These are phyloP conservation scores for Penicillium canescens DNA, from an alignment of 495 filamentous ascomycete species.

Conservation along the genomic window DNA sequence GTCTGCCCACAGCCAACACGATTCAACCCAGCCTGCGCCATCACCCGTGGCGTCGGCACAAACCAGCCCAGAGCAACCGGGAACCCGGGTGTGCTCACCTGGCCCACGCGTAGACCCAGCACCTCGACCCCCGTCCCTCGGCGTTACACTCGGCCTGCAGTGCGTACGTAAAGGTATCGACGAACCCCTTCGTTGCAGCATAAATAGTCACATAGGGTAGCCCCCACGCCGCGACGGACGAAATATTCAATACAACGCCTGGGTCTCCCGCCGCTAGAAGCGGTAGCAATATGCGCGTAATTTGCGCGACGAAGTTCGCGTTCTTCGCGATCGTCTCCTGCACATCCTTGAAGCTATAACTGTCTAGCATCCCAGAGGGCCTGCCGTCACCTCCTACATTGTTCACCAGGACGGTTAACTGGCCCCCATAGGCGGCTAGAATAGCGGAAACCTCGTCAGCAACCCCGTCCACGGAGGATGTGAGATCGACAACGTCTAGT, in stretches of 20 bases:
- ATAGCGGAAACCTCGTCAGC: conserved; percentile 15
- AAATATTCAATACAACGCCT: conserved; percentile 44
- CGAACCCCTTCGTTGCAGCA: conserved; percentile 37
- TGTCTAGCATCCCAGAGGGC: conserved; percentile 19
- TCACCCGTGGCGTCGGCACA: conserved; percentile 15
- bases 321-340: conserved; percentile 33
- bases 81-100: conserved; percentile 21
- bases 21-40: conserved; percentile 30
- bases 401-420: conserved; percentile 47
- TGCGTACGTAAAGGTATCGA: conserved; percentile 30
- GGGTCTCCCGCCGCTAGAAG: conserved; percentile 26
- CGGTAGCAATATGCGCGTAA: conserved; percentile 42
- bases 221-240: conserved; percentile 30
- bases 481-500: conserved; percentile 30
- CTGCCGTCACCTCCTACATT: conserved; percentile 44
- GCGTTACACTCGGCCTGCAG: conserved; percentile 28
- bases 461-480: conserved; percentile 18
- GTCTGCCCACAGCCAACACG: conserved; percentile 30
- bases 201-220: conserved; percentile 40
- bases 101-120: conserved; percentile 27
- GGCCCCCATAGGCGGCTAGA: conserved; percentile 12
- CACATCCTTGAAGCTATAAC: conserved; percentile 19
- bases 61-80: conserved; percentile 18
- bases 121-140: conserved; percentile 28
- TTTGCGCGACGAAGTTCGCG: conserved; percentile 38